phyloP scores from a whole-genome alignment of 2,329 filamentous ascomycete genomes.

The Elsinoe perseae region DNA sequence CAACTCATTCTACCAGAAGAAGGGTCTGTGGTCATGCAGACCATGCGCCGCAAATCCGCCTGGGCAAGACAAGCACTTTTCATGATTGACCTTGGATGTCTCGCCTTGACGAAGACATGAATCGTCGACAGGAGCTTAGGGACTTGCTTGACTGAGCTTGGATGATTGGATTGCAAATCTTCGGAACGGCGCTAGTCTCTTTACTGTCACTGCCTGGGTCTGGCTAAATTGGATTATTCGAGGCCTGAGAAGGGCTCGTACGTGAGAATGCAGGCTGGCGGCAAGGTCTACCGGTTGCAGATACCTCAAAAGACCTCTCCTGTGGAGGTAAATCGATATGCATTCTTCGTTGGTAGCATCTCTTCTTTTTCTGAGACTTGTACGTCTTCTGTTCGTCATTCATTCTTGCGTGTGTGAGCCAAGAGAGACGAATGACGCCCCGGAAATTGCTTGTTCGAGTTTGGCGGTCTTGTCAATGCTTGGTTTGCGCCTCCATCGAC shows the following conservation, averaged over 20 bases:
- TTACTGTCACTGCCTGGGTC: not conserved
- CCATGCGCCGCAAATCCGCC: not conserved
- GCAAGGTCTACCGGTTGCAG: not conserved
- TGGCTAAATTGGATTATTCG: conserved; percentile 5
- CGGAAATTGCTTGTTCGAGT: conserved; percentile 6
- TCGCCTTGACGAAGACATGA: not conserved
- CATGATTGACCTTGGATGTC: not conserved
- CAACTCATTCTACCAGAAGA: not conserved
- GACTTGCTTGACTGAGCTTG: not conserved
- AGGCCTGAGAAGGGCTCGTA: not conserved
- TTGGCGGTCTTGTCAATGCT: conserved; percentile 11
- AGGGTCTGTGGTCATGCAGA: conserved; percentile 1
- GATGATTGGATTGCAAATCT: conserved; percentile 9
- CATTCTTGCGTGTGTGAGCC: not conserved
- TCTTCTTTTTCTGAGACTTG: not conserved
- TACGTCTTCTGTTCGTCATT: conserved; percentile 2
- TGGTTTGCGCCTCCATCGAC: conserved; percentile 12
- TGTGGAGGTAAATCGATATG: not conserved
- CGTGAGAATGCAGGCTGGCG: not conserved
- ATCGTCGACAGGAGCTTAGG: not conserved
- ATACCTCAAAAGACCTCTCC: not conserved
- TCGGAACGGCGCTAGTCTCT: conserved; percentile 3
- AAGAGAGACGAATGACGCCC: conserved; percentile 6
- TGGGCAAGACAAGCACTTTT: not conserved
- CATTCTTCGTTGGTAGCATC: not conserved